Conservation (phyloP, 257 asterid genomes). For the Cordia subcordata region DNA sequence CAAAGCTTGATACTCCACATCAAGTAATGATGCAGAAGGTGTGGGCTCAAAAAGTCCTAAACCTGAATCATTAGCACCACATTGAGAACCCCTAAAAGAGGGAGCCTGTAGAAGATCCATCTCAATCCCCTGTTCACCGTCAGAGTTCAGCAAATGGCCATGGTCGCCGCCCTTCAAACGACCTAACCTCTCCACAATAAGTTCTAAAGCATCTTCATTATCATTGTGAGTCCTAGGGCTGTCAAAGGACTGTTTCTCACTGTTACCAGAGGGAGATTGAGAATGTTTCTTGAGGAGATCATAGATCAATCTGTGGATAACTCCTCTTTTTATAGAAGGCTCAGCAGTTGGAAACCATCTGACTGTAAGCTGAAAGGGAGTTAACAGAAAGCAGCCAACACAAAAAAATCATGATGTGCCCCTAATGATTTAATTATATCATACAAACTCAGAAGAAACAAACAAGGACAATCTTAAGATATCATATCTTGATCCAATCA, state of each 20-base stretch:
- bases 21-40: slow-evolving; percentile 34
- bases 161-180: slow-evolving; percentile 24
- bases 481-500: too few species aligned
- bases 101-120: slow-evolving; percentile 55
- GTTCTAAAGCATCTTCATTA: slow-evolving; percentile 33
- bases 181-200: slow-evolving; percentile 22
- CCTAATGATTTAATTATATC: too few species aligned
- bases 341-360: slow-evolving; percentile 86
- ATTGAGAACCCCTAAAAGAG: slow-evolving; percentile 30
- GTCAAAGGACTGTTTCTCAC: slow-evolving; percentile 27
- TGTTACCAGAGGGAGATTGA: slow-evolving; percentile 35
- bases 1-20: slow-evolving; percentile 38
- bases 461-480: too few species aligned
- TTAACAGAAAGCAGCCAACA: too few species aligned
- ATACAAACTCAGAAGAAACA: too few species aligned
- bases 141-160: slow-evolving; percentile 33
- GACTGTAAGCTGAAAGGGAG: background rate
- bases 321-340: slow-evolving; percentile 70
- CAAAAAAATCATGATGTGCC: too few species aligned
- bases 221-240: slow-evolving; percentile 20
- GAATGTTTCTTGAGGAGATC: slow-evolving; percentile 46
- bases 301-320: slow-evolving; percentile 60
- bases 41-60: slow-evolving; percentile 49
- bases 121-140: slow-evolving; percentile 46
- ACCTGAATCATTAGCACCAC: slow-evolving; percentile 35